Evolutionary conservation across 2,329 filamentous ascomycete species (phyloP).

Genomic region (Chaetomium sp.): DNA sequence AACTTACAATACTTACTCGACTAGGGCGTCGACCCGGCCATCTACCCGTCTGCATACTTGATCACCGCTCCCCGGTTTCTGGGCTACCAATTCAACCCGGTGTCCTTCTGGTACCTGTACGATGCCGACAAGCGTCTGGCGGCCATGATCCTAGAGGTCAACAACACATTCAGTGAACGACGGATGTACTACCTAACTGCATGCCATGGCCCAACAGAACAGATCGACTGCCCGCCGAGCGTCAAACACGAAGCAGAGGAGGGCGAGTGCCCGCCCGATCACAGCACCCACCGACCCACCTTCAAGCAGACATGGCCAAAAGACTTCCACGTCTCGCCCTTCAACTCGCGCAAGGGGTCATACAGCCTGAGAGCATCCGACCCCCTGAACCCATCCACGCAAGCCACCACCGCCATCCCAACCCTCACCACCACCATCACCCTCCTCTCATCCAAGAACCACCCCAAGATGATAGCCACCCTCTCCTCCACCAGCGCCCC

Average conservation of each 20-base stretch:
- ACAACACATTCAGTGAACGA: constrained; percentile 75
- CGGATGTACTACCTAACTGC: constrained; percentile 63
- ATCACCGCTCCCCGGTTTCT: constrained; percentile 70
- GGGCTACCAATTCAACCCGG: constrained; percentile 73
- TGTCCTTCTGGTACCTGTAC: constrained; percentile 81
- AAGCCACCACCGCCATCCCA: constrained; percentile 36
- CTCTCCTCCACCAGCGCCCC: constrained; percentile 57
- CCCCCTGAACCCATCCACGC: constrained; percentile 44
- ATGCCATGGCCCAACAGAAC: background rate
- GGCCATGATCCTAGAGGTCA: constrained; percentile 72
- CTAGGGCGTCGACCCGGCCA: constrained; percentile 59
- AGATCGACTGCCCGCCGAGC: background rate
- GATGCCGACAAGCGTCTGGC: constrained; percentile 57
- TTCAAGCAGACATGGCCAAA: constrained; percentile 63
- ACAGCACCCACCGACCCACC: constrained; percentile 22
- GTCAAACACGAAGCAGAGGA: background rate
- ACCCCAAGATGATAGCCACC: constrained; percentile 63
- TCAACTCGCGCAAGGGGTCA: constrained; percentile 63
- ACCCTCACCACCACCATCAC: constrained; percentile 62
- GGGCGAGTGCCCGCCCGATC: background rate
- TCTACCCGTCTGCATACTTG: constrained; percentile 70
- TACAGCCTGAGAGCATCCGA: constrained; percentile 57
- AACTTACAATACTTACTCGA: constrained; percentile 18
- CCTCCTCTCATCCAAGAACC: constrained; percentile 60
- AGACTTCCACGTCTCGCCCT: constrained; percentile 76